Evolutionary conservation across 1,284 basidiomycete species (phyloP).

Genomic region (Xerocomus amazonicus): DNA sequence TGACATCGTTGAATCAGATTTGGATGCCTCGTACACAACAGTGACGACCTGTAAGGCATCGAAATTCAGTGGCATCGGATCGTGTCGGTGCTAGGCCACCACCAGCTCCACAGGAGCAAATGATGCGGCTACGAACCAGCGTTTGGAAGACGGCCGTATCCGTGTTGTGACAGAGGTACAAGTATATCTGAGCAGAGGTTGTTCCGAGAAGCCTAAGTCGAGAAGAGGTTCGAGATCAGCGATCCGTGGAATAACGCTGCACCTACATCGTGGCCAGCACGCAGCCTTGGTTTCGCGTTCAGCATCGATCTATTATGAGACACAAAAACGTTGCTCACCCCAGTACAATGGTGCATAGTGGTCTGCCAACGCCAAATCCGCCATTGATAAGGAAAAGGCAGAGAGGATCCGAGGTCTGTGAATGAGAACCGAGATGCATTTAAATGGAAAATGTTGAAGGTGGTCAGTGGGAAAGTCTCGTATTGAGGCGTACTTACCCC

Average conservation of each 20-base stretch:
- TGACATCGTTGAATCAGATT: not conserved
- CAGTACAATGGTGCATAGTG: conserved; percentile 8
- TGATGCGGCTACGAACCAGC: conserved; percentile 1
- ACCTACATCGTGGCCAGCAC: conserved; percentile 4
- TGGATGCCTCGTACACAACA: not conserved
- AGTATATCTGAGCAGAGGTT: conserved; percentile 7
- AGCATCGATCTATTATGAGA: not conserved
- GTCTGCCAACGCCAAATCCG: not conserved
- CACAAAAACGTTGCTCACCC: not conserved
- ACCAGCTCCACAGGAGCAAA: no score
- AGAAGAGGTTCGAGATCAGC: not conserved
- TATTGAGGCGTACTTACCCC: not conserved
- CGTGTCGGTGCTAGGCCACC: not conserved
- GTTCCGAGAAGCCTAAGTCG: conserved; percentile 5
- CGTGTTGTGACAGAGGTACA: conserved; percentile 3
- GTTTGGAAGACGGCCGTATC: not conserved
- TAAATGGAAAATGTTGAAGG: not conserved
- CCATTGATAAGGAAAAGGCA: not conserved
- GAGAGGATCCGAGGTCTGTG: not conserved
- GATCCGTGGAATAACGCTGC: not conserved
- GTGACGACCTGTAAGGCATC: not conserved
- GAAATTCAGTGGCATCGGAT: not conserved
- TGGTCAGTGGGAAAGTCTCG: not conserved
- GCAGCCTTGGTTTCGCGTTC: conserved; percentile 7
- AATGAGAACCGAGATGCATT: not conserved